Evolutionary conservation across 1,284 basidiomycete species (phyloP).

Genomic region (Psilocybe mexicana): DNA sequence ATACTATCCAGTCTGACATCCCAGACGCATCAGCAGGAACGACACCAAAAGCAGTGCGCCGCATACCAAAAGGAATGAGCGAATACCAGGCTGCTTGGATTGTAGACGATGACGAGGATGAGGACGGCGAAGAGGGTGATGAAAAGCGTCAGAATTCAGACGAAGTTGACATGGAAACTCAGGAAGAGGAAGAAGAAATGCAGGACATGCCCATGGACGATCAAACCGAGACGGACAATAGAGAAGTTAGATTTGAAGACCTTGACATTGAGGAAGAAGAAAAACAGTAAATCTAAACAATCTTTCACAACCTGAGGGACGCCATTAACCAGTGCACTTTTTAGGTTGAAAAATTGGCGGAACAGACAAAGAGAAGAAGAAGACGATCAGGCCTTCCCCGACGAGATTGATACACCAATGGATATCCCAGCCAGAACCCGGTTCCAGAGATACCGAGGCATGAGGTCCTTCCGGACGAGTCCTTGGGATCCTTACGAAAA

Average conservation of each 20-base stretch:
- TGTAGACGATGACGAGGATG: slow-evolving; percentile 80
- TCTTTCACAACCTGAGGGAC: not conserved
- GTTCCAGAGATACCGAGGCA: slow-evolving; percentile 91
- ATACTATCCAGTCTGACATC: slow-evolving; percentile 38
- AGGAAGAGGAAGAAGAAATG: slow-evolving; percentile 64
- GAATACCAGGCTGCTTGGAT: slow-evolving; percentile 96
- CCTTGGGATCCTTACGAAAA: slow-evolving; percentile 99
- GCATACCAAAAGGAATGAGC: slow-evolving; percentile 87
- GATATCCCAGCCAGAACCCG: slow-evolving; percentile 84
- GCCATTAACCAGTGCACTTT: slow-evolving; percentile 1
- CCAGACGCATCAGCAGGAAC: slow-evolving; percentile 68
- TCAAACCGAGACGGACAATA: slow-evolving; percentile 67
- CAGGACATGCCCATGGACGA: slow-evolving; percentile 57
- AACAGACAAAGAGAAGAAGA: slow-evolving; percentile 69
- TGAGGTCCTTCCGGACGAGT: slow-evolving; percentile 92
- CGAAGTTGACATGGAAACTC: slow-evolving; percentile 56
- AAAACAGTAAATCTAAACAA: slow-evolving; percentile 59
- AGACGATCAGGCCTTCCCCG: slow-evolving; percentile 87
- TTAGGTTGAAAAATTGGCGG: slow-evolving; percentile 71
- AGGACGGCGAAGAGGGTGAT: slow-evolving; percentile 47
- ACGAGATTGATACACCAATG: slow-evolving; percentile 96
- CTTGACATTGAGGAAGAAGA: slow-evolving; percentile 84
- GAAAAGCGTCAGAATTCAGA: slow-evolving; percentile 36
- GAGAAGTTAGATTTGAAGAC: slow-evolving; percentile 68
- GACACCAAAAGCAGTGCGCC: slow-evolving; percentile 73